Base-by-base conservation (phyloP, 306 rosid genomes). In the Acacia confusa region DNA sequence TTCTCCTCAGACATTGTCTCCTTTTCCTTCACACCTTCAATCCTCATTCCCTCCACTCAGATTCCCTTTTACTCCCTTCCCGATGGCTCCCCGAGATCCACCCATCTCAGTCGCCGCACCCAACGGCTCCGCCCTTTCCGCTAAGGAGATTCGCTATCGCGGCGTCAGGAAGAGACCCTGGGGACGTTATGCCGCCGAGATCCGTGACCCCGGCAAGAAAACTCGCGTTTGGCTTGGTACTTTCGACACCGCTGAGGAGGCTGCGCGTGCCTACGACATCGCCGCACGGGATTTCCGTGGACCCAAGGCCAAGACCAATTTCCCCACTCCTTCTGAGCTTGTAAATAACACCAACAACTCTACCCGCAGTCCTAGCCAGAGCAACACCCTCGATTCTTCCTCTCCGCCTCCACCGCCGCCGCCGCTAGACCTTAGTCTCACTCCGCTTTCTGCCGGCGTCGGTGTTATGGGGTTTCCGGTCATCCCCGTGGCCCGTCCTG, bases 151-250 rank as follows among this genome's bases (percentile, higher is more conserved):
- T 83, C 90, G 94, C 0, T 94, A 80, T 67, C 79, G 98, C 27
- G 98, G 98, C 16, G 98, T 92, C 0, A 70, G 97, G 41, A 92
- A 94, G 83, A 87, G 97, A 20, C 98, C 98, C 0, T 94, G 98
- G 98, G 98, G 98, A 0, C 92, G 98, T 48, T 94, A 94, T 85
- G 98, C 98, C 1, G 98, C 98, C 0, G 98, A 94, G 92, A 94
- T 94, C 89, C 92, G 98, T 0, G 98, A 94, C 84, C 98, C 98
- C 0, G 91, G 91, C 0, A 94, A 92, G 77, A 94, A 92, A 71
- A 89, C 97, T 0, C 93, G 98, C 0, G 98, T 94, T 14, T 94
- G 98, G 98, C 91, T 94, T 0, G 98, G 98, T 5, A 94, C 98
- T 9, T 92, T 92, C 0, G 94, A 94, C 70, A 94, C 98, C 6